Percentiles rank a stretch among this genome's conserved stretches.
phyloP scores from a whole-genome alignment of 2,329 filamentous ascomycete species.

The Apiospora hydei region DNA sequence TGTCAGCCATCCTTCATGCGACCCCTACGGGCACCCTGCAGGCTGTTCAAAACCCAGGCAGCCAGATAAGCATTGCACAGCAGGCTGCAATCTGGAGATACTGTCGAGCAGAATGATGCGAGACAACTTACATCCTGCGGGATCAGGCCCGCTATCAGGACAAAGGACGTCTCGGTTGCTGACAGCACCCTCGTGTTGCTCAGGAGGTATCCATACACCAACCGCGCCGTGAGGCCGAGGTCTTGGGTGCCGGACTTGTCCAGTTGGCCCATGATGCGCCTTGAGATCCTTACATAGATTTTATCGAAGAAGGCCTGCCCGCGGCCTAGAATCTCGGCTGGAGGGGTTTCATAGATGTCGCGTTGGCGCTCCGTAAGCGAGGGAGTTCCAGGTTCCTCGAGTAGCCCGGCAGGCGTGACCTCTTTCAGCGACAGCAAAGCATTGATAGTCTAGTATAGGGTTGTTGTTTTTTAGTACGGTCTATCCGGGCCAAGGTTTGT shows the following conservation, averaged over 20 bases:
- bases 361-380: constrained; percentile 48
- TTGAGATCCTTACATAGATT: constrained; percentile 58
- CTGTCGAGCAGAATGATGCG: background rate
- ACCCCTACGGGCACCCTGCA: background rate
- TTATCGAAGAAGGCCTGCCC: constrained; percentile 56
- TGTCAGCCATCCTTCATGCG: constrained; percentile 7
- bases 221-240: constrained; percentile 51
- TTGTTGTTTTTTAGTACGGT: background rate
- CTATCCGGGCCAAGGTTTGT: background rate
- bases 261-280: constrained; percentile 56
- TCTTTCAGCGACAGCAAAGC: constrained; percentile 53
- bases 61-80: background rate
- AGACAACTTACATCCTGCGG: constrained; percentile 55
- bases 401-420: constrained; percentile 49
- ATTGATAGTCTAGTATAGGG: constrained; percentile 51
- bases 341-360: constrained; percentile 48
- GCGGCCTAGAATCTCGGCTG: constrained; percentile 47
- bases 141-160: constrained; percentile 58
- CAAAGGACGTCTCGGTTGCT: constrained; percentile 56
- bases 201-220: constrained; percentile 58
- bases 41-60: background rate
- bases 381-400: constrained; percentile 45
- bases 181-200: constrained; percentile 56
- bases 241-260: constrained; percentile 58
- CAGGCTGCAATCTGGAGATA: background rate